Evolutionary conservation across 495 filamentous ascomycete genomes (phyloP).

Genomic region (Bacidia gigantensis): DNA sequence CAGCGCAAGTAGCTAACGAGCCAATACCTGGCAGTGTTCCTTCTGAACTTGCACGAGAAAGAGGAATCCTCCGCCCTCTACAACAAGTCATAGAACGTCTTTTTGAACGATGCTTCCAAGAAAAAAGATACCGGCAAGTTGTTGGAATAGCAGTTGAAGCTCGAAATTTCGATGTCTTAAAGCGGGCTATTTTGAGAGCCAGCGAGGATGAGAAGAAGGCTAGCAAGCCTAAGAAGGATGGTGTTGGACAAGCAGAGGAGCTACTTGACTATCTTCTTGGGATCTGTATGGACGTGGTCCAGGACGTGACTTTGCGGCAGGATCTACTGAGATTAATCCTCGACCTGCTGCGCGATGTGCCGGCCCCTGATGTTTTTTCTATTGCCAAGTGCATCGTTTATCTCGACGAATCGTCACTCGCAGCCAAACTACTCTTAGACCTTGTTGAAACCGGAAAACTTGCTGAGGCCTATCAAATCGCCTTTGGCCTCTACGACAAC

Average conservation of each 20-base stretch:
- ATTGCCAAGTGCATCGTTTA: slow-evolving; percentile 98
- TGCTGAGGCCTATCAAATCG: slow-evolving; percentile 89
- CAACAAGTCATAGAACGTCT: slow-evolving; percentile 73
- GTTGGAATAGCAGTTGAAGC: slow-evolving; percentile 97
- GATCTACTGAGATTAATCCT: slow-evolving; percentile 79
- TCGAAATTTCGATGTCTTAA: slow-evolving; percentile 79
- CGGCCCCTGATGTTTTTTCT: slow-evolving; percentile 88
- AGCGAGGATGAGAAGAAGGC: slow-evolving; percentile 66
- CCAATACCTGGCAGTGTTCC: slow-evolving; percentile 39
- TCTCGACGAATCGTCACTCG: slow-evolving; percentile 81
- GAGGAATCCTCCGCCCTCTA: slow-evolving; percentile 53
- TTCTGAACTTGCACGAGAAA: slow-evolving; percentile 37
- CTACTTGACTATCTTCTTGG: slow-evolving; percentile 92
- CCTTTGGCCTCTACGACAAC: slow-evolving; percentile 96
- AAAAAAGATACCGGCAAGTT: slow-evolving; percentile 88
- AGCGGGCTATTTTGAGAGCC: slow-evolving; percentile 67
- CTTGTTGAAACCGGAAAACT: slow-evolving; percentile 68
- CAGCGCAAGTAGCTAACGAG: slow-evolving; percentile 40
- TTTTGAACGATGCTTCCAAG: slow-evolving; percentile 79
- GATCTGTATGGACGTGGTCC: slow-evolving; percentile 95
- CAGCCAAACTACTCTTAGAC: slow-evolving; percentile 71
- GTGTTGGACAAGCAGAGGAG: slow-evolving; percentile 59
- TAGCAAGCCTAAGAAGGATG: slow-evolving; percentile 36
- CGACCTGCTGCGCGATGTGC: slow-evolving; percentile 75
- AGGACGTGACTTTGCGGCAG: slow-evolving; percentile 76